Base-by-base conservation (phyloP, 2,329 filamentous ascomycete genomes). In the Blastomyces silverae region DNA sequence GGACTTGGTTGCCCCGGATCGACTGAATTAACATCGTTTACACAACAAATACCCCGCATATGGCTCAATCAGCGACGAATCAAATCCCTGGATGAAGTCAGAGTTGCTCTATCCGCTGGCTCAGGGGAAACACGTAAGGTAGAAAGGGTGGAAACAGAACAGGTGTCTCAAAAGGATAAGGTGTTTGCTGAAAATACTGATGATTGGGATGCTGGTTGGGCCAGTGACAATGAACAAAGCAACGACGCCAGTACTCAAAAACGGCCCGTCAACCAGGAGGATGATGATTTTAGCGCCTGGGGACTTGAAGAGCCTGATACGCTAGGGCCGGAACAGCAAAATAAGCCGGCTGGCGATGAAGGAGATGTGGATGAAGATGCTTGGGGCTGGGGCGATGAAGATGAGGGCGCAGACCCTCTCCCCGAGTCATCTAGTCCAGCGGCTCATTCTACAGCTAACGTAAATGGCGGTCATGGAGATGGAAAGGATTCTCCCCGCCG, bases 1-100 rank as follows among this genome's bases (percentile, higher is more conserved):
- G 76, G 79, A 8, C 79, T 87, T 22, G 82, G 84, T 0, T 93
- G 90, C 82, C 81, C 82, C 20, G 84, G 83, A 3, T 79, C 82
- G 58, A 78, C 79, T 63, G 84, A 88, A 42, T 78, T 99, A 48
- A 82, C 85, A 56, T 86, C 90, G 31, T 99, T 94, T 93, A 87
- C 91, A 0, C 85, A 87, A 52, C 87, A 88, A 67, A 89, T 91
- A 0, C 90, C 92, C 0, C 86, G 86, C 65, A 87, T 91, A 34
- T 99, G 94, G 94, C 83, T 97, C 17, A 85, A 85, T 1, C 93
- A 91, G 73, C 89, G 92, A 69, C 87, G 90, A 71, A 92, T 96
- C 71, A 86, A 84, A 44, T 87, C 91, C 0, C 82, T 99, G 31
- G 88, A 92, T 67, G 83, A 84, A 44, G 86, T 95, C 15, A 86